Base-by-base conservation (phyloP, 2,329 filamentous ascomycete species). In the Neonectria ditissima region DNA sequence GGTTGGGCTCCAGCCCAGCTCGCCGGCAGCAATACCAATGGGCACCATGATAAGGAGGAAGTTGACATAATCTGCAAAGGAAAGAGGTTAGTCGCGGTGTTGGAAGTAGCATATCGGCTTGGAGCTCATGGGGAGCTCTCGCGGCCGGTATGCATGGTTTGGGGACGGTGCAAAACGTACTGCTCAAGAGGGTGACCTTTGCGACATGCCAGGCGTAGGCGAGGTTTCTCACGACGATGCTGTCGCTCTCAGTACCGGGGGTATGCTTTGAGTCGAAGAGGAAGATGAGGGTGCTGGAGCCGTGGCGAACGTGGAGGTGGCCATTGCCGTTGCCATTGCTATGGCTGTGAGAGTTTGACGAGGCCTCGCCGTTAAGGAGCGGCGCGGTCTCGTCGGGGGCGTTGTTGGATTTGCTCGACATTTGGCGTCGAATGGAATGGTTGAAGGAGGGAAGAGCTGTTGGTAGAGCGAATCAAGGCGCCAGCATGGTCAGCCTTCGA, bases 31-130 rank as follows among this genome's bases (percentile, higher is more conserved):
- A 66, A 94, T 92, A 65, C 91, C 92, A 44, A 92, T 77, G 10
- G 92, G 91, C 9, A 94, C 92, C 73, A 90, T 89, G 64, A 93
- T 82, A 67, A 96, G 89, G 57, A 91, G 83, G 68, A 90, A 85
- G 76, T 94, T 95, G 76, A 89, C 83, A 76, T 86, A 87, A 70
- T 82, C 86, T 88, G 65, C 41, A 52, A 3, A 16, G 9, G 30
- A 20, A 16, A 5, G n/a, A 11, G 9, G 32, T 70, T 47, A 70
- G 68, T 53, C 41, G 39, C 32, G 48, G 14, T n/a, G 13, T 47
- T 52, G 43, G 16, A n/a, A 18, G 20, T 11, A n/a, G 5, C n/a
- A 10, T 28, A 32, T 50, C 11, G 34, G 14, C n/a, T 24, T 13
- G 32, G 26, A 26, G 44, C 22, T 56, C 14, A 53, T 24, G 26